phyloP scores from a whole-genome alignment of 2,329 filamentous ascomycete species.

The Aaosphaeria pasadenensis region DNA sequence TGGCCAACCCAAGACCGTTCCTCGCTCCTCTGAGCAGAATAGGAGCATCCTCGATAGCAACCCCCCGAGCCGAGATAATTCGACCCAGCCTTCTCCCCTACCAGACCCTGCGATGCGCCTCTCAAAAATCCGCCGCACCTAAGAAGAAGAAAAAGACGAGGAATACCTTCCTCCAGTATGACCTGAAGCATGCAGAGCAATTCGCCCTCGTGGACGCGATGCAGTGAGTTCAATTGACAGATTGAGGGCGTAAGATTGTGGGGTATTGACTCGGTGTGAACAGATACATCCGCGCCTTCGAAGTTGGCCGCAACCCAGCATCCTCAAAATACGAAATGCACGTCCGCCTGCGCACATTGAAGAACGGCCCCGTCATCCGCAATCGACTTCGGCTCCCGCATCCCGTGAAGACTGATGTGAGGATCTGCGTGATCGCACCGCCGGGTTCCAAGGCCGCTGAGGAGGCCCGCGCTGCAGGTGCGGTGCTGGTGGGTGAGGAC shows the following conservation, averaged over 20 bases:
- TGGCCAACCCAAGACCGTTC: slow-evolving; percentile 34
- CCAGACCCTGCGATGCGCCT: slow-evolving; percentile 40
- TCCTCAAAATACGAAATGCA: slow-evolving; percentile 84
- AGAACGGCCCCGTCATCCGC: slow-evolving; percentile 82
- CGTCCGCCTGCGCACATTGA: slow-evolving; percentile 76
- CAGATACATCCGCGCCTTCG: slow-evolving; percentile 86
- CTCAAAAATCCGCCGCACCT: slow-evolving; percentile 35
- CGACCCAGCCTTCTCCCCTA: slow-evolving; percentile 23
- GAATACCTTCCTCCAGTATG: slow-evolving; percentile 61
- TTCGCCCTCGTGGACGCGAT: slow-evolving; percentile 90
- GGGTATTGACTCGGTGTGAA: not conserved
- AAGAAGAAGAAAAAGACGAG: slow-evolving; percentile 53
- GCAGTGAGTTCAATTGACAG: slow-evolving; percentile 56
- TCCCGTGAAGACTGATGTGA: slow-evolving; percentile 82
- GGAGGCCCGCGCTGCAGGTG: slow-evolving; percentile 75
- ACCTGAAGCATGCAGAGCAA: slow-evolving; percentile 65
- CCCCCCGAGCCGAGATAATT: slow-evolving; percentile 15
- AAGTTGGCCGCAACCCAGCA: slow-evolving; percentile 77
- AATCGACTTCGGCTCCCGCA: slow-evolving; percentile 86
- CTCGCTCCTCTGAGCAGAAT: slow-evolving; percentile 32
- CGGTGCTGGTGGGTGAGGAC: slow-evolving; percentile 80
- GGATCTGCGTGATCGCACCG: slow-evolving; percentile 88
- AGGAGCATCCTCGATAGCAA: slow-evolving; percentile 15
- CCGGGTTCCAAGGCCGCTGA: slow-evolving; percentile 71
- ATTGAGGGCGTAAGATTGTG: too few species aligned